Conservation (phyloP, 2,329 filamentous ascomycete species). For the Penicillium sp. region DNA sequence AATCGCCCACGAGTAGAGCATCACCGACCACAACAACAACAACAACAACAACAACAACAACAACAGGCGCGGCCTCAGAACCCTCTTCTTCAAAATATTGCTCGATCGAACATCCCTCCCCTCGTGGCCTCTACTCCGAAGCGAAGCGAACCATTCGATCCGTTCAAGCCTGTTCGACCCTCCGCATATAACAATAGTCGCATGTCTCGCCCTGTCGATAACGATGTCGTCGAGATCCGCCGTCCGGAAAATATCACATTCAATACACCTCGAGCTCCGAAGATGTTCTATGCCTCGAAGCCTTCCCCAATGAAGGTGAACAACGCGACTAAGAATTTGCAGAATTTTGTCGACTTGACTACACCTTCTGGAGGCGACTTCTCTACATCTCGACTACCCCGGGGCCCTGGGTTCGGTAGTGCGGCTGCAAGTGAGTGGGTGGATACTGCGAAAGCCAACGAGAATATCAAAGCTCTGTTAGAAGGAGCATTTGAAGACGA, state of each 20-base stretch:
- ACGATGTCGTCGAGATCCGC: conserved; percentile 50
- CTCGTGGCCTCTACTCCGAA: conserved; percentile 28
- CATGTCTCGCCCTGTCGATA: conserved; percentile 28
- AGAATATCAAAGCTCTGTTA: conserved; percentile 57
- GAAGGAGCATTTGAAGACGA: conserved; percentile 58
- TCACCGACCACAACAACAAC: conserved; percentile 44
- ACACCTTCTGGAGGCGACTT: conserved; percentile 41
- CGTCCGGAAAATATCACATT: conserved; percentile 55
- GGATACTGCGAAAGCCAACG: conserved; percentile 55
- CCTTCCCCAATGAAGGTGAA: conserved; percentile 44
- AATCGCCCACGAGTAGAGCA: conserved; percentile 57
- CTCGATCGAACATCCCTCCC: conserved; percentile 28
- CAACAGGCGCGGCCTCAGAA: conserved; percentile 27
- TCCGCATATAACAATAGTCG: conserved; percentile 42
- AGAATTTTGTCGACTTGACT: conserved; percentile 57
- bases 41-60: background rate
- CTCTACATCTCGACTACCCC: conserved; percentile 52
- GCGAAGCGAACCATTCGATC: conserved; percentile 41
- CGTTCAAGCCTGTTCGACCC: conserved; percentile 45
- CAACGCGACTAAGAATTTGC: conserved; percentile 49
- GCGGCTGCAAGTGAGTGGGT: conserved; percentile 59
- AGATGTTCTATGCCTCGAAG: conserved; percentile 59
- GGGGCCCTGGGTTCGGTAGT: conserved; percentile 57
- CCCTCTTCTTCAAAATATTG: conserved; percentile 19
- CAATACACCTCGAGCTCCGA: conserved; percentile 56